A percentile compares a stretch with the other conserved stretches of the same genome.
phyloP scores from a whole-genome alignment of 129 eudicot genomes.

The Glebionis coronaria region DNA sequence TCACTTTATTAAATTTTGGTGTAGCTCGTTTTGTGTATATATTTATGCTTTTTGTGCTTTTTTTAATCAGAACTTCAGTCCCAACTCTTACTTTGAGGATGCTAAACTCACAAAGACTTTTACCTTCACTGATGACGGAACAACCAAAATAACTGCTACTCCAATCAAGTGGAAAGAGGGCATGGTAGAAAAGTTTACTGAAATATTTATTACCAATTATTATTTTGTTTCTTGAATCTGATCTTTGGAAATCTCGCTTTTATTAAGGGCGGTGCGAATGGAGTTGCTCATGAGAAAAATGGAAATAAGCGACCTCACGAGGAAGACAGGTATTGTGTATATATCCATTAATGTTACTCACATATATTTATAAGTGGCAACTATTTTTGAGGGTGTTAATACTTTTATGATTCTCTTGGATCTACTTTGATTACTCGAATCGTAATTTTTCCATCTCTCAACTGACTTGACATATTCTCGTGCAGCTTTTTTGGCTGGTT shows the following conservation, averaged over 20 bases:
- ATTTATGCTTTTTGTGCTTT: background rate
- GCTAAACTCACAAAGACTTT: slow-evolving; percentile 8
- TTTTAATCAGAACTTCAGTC: slow-evolving; percentile 10
- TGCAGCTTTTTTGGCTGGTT: slow-evolving; percentile 12
- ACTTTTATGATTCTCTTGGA: background rate
- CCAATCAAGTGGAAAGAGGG: slow-evolving; percentile 17
- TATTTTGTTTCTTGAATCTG: background rate
- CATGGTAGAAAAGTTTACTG: background rate
- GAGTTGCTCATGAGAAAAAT: slow-evolving; percentile 56
- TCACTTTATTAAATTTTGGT: too few species aligned
- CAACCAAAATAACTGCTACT: slow-evolving; percentile 10
- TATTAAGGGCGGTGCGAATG: slow-evolving; percentile 57
- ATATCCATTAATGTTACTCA: background rate
- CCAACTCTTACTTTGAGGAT: slow-evolving; percentile 3
- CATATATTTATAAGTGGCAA: background rate
- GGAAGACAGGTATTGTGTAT: slow-evolving; percentile 53
- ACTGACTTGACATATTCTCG: background rate
- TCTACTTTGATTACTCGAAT: background rate
- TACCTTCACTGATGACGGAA: background rate
- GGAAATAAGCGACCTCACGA: slow-evolving; percentile 67
- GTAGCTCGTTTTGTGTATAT: background rate
- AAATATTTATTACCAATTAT: background rate
- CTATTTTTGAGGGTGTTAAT: background rate
- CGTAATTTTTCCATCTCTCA: background rate
- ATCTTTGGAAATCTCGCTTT: background rate